Conservation (phyloP, 1,139 yeast genomes). For the Wickerhamomyces sp. region DNA sequence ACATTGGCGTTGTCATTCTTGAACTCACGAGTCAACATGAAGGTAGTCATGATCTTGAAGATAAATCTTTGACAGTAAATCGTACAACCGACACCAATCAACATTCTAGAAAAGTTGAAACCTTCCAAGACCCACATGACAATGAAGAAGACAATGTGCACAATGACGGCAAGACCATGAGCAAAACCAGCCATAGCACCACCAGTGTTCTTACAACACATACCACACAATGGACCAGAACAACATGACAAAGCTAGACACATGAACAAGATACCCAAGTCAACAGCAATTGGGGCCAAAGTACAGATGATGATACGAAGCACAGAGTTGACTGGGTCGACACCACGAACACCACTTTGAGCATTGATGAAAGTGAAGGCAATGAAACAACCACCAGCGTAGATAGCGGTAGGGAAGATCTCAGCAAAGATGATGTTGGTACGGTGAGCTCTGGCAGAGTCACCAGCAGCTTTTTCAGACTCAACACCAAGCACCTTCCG, state of each 20-base stretch:
- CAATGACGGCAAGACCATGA: constrained; percentile 87
- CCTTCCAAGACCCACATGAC: constrained; percentile 98
- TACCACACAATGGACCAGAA: constrained; percentile 90
- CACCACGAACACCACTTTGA: constrained; percentile 83
- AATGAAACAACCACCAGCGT: constrained; percentile 86
- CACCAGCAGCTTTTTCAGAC: constrained; percentile 93
- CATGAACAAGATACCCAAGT: constrained; percentile 76
- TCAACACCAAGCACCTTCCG: constrained; percentile 81
- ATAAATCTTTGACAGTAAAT: constrained; percentile 83
- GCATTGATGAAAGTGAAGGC: constrained; percentile 94
- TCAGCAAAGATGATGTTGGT: constrained; percentile 83
- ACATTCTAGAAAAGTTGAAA: constrained; percentile 81
- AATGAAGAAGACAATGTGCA: constrained; percentile 82
- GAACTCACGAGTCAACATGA: constrained; percentile 89
- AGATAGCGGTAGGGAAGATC: constrained; percentile 73
- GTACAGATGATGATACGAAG: constrained; percentile 86
- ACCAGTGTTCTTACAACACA: constrained; percentile 98
- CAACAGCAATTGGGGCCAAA: constrained; percentile 85
- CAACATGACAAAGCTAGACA: constrained; percentile 86
- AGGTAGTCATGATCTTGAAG: constrained; percentile 78
- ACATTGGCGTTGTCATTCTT: constrained; percentile 95
- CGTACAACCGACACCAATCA: constrained; percentile 81
- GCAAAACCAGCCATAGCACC: constrained; percentile 96
- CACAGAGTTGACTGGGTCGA: constrained; percentile 65
- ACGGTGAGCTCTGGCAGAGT: constrained; percentile 91